Percentiles rank a stretch among this genome's conserved stretches.
phyloP scores from a whole-genome alignment of 2,329 filamentous ascomycete species.

The Ceratocystis ficicola region DNA sequence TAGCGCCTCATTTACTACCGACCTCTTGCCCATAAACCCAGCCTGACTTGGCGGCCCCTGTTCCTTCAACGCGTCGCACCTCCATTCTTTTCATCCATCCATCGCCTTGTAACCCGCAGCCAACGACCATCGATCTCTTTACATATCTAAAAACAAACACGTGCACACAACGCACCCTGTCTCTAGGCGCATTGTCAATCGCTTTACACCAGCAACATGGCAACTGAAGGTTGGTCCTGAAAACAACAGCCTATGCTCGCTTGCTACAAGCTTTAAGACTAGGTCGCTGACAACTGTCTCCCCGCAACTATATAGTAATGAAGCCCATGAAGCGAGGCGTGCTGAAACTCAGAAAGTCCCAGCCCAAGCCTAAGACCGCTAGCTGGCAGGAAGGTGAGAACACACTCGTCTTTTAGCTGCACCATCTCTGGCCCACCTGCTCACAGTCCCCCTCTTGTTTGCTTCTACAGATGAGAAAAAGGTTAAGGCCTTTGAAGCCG shows the following conservation, averaged over 20 bases:
- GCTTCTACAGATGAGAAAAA: conserved; percentile 42
- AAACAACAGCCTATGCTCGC: not conserved
- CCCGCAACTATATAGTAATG: not conserved
- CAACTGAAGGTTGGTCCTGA: conserved; percentile 7
- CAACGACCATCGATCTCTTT: not conserved
- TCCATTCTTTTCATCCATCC: conserved; percentile 24
- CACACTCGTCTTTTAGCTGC: too few species aligned
- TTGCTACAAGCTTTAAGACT: not conserved
- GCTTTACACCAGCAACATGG: not conserved
- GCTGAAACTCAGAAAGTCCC: conserved; percentile 51
- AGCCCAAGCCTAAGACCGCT: conserved; percentile 45
- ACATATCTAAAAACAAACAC: not conserved
- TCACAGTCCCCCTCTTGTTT: conserved; percentile 28
- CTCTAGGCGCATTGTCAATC: not conserved
- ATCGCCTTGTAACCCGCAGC: not conserved
- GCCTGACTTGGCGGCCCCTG: conserved; percentile 1
- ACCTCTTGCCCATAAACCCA: not conserved
- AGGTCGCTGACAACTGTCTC: not conserved
- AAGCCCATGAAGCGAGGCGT: conserved; percentile 28
- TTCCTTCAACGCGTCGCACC: conserved; percentile 35
- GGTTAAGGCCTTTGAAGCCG: conserved; percentile 34
- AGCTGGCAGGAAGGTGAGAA: conserved; percentile 61
- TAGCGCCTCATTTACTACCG: not conserved
- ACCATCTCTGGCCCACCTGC: not conserved
- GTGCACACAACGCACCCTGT: not conserved